Base-by-base conservation (phyloP, 805 yeast genomes). In the Barnettozyma pratensis region DNA sequence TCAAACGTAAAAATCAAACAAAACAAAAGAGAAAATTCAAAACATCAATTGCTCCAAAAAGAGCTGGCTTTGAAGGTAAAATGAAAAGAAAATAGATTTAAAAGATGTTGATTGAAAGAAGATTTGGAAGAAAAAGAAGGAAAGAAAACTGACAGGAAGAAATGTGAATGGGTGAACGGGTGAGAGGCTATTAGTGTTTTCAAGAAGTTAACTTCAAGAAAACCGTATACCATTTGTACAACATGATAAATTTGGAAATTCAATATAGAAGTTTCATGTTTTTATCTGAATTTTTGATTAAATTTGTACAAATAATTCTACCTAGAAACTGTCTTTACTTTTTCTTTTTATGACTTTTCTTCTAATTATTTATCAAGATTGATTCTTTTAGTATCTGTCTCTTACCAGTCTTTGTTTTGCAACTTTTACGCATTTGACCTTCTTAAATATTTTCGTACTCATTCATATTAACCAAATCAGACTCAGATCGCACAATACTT, bases 41-140 rank as follows among this genome's bases (percentile, higher is more conserved):
- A 37, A 83, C 84, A 36, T 67, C 69, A 25, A 74, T 74, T 30
- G 73, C 71, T 47, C 77, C 79, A 52, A 73, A 74, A 59, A 61
- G 94, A 65, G 96, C 97, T n/a, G 97, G 97, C 1, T 90, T 90
- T 64, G 97, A 90, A 72, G 97, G 97, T 27, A 58, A 55, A 49
- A 53, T 57, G 55, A 56, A 54, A 46, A 53, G 51, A 44, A 49
- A 46, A 39, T 49, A 46, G 37, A 26, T 34, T 37, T 19, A 19
- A 19, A 19, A 19, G 19, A 19, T 19, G 3, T 19, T 37, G 39
- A 31, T 31, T 11, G 34, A 31, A 31, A 8, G 11, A 31, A 8
- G 34, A 31, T 31, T 31, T 3, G 34, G 34, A 8, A 8, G 34
- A 8, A 11, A 31, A 31, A 31, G 34, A 31, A 11, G 19, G 19